These are phyloP conservation scores for Avena eriantha DNA, from an alignment of 176 grass and related monocot genomes.

Conservation along the genomic window DNA sequence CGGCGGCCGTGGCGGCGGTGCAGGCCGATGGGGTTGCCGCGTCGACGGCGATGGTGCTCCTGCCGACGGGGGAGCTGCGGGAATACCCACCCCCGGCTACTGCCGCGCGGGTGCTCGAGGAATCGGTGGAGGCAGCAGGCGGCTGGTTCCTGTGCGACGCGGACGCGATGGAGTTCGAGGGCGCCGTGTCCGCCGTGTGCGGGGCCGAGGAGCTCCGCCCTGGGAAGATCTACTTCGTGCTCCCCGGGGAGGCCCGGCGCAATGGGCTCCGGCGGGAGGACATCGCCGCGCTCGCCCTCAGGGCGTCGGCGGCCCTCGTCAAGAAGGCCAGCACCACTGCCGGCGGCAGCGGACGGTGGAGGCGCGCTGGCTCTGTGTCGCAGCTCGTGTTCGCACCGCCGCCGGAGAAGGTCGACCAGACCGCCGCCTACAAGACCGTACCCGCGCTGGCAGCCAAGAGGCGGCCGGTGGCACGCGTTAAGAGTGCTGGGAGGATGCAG, in stretches of 20 bases:
- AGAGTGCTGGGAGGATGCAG: neutral
- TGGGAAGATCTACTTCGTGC: constrained; percentile 76
- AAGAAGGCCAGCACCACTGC: neutral
- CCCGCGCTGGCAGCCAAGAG: neutral
- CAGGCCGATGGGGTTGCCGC: neutral
- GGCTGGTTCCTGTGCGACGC: too few species aligned
- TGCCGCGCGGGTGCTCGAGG: neutral
- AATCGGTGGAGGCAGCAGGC: too few species aligned
- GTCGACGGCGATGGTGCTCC: constrained; percentile 60
- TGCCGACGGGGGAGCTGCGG: constrained; percentile 46
- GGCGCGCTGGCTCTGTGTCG: neutral
- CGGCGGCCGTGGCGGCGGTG: neutral
- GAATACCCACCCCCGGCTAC: constrained; percentile 48
- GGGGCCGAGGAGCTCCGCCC: constrained; percentile 40
- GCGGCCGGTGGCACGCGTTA: neutral
- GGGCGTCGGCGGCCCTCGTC: constrained; percentile 44
- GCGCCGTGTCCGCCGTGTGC: constrained; percentile 21
- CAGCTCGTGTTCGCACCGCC: constrained; percentile 51
- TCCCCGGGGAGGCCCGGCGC: constrained; percentile 44
- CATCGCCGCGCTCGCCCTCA: constrained; percentile 64
- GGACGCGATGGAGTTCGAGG: constrained; percentile 28
- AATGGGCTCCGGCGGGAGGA: constrained; percentile 49
- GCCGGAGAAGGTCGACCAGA: neutral
- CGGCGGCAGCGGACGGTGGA: neutral
- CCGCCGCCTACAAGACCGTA: neutral